These are phyloP conservation scores for Trichophyton mentagrophytes DNA, from an alignment of 2,329 filamentous ascomycete genomes.

Conservation along the genomic window DNA sequence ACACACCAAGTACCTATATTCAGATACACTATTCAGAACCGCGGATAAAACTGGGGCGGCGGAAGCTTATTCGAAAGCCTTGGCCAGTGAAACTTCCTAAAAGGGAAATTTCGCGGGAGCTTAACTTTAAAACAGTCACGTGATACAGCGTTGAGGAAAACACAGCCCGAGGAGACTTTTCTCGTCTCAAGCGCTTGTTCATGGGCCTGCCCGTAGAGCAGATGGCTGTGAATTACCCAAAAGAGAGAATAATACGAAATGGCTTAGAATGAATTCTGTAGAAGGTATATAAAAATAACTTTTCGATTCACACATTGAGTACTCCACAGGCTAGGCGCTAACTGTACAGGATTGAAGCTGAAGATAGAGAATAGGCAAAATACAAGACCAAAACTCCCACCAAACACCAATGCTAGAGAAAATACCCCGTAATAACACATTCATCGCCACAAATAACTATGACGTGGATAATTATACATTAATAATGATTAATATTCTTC, in stretches of 20 bases:
- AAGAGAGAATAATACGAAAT: not conserved
- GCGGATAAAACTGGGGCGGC: not conserved
- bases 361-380: not conserved
- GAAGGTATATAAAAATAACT: not conserved
- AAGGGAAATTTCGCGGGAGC: not conserved
- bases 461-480: not conserved
- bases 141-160: not conserved
- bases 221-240: not conserved
- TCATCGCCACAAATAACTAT: slow-evolving; percentile 1
- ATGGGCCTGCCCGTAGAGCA: not conserved
- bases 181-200: not conserved
- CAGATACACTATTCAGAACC: not conserved
- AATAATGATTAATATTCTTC: slow-evolving; percentile 3
- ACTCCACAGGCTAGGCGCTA: not conserved
- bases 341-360: not conserved
- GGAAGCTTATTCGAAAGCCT: not conserved
- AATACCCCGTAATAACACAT: not conserved
- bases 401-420: slow-evolving; percentile 9
- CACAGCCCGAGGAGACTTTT: not conserved
- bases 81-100: not conserved
- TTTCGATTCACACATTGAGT: not conserved
- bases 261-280: not conserved
- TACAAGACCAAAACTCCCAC: not conserved
- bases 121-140: not conserved
- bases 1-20: not conserved